These are phyloP conservation scores for Cladorrhinum samala DNA, from an alignment of 495 filamentous ascomycete genomes.

Conservation along the genomic window DNA sequence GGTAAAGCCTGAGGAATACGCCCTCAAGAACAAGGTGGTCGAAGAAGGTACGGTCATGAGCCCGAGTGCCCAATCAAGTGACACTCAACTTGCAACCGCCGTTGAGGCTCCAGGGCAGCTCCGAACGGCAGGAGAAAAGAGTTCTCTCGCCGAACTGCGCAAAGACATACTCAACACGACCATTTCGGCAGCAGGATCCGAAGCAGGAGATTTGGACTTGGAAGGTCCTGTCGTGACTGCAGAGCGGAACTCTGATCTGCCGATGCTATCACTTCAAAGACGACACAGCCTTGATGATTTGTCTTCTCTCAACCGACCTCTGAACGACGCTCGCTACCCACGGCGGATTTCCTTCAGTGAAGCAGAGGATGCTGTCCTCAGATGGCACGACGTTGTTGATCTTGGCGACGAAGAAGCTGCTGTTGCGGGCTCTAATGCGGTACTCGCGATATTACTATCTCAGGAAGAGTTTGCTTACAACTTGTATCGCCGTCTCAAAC, in stretches of 20 bases:
- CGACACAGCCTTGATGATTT: conserved; percentile 44
- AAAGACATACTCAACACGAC: conserved; percentile 18
- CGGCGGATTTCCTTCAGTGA: conserved; percentile 81
- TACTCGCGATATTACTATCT: conserved; percentile 1
- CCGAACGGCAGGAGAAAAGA: conserved; percentile 4
- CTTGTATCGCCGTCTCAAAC: conserved; percentile 46
- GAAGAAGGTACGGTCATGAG: conserved; percentile 14
- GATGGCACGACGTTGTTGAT: conserved; percentile 52
- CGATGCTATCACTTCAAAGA: conserved; percentile 31
- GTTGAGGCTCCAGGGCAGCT: neutral
- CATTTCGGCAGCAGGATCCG: conserved; percentile 38
- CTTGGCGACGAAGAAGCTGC: conserved; percentile 42
- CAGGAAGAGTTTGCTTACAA: conserved; percentile 53
- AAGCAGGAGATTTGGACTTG: conserved; percentile 40
- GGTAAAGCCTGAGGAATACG: conserved; percentile 50
- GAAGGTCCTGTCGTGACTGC: conserved; percentile 34
- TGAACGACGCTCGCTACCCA: conserved; percentile 59
- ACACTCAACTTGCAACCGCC: neutral
- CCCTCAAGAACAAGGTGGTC: conserved; percentile 28
- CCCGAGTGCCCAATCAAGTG: conserved; percentile 1
- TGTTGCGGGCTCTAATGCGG: neutral
- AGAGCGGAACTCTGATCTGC: conserved; percentile 22
- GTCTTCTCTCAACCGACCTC: conserved; percentile 24
- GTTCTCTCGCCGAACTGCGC: conserved; percentile 16
- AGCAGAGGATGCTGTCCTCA: conserved; percentile 81